Evolutionary conservation across 2,329 filamentous ascomycete species (phyloP).

Genomic region (Catunica adiposa): DNA sequence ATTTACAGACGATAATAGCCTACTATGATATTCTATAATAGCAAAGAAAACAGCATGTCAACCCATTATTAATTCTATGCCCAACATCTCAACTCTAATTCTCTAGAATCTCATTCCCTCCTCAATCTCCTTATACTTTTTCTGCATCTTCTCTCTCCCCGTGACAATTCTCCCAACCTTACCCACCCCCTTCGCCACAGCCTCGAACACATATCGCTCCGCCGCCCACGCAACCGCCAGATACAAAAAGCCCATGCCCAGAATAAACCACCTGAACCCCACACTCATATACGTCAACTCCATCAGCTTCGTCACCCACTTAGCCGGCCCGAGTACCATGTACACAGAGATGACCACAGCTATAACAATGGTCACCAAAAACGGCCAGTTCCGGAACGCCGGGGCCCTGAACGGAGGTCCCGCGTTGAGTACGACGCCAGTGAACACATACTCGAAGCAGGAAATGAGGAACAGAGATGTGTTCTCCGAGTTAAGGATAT

Average conservation of each 20-base stretch:
- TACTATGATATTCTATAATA: too few relatives aligned
- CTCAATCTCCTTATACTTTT: constrained; percentile 69
- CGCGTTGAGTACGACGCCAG: constrained; percentile 78
- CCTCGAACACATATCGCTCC: constrained; percentile 55
- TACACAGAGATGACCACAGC: constrained; percentile 54
- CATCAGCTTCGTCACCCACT: constrained; percentile 59
- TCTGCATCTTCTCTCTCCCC: constrained; percentile 55
- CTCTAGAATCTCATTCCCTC: constrained; percentile 31
- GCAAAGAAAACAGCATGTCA: too few relatives aligned
- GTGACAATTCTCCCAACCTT: constrained; percentile 39
- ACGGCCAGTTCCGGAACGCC: constrained; percentile 68
- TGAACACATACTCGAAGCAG: constrained; percentile 89
- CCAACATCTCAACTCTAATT: too few relatives aligned
- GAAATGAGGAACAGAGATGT: constrained; percentile 78
- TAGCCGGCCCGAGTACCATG: constrained; percentile 62
- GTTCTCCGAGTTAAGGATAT: constrained; percentile 84
- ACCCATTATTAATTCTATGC: too few relatives aligned
- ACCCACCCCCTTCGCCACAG: constrained; percentile 51
- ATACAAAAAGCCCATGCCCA: constrained; percentile 52
- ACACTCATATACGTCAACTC: constrained; percentile 63
- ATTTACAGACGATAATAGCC: too few relatives aligned
- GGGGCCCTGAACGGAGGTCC: constrained; percentile 76
- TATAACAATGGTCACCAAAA: constrained; percentile 57
- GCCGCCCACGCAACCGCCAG: constrained; percentile 52
- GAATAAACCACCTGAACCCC: constrained; percentile 55